Evolutionary conservation across 2,329 filamentous ascomycete species (phyloP).

Genomic region (Zalaria sp.): DNA sequence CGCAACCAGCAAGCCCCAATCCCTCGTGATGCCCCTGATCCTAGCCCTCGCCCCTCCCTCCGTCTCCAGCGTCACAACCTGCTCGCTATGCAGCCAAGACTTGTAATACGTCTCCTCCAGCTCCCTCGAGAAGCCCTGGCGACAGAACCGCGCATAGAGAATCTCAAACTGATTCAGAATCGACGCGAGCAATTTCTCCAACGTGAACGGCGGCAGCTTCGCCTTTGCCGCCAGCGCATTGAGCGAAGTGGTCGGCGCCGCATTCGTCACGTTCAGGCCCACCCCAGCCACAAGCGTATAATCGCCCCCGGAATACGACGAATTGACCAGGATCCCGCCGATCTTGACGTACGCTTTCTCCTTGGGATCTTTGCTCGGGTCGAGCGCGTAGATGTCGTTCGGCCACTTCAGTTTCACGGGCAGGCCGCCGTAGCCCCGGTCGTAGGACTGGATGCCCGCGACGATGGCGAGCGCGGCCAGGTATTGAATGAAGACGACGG

Average conservation of each 20-base stretch:
- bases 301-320: conserved; percentile 59
- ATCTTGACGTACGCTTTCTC: conserved; percentile 62
- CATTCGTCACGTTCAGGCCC: conserved; percentile 75
- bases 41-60: conserved; percentile 61
- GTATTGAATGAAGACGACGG: conserved; percentile 90
- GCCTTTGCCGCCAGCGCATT: conserved; percentile 47
- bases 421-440: conserved; percentile 54
- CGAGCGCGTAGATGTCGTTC: conserved; percentile 59
- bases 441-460: conserved; percentile 69
- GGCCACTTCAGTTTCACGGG: conserved; percentile 92
- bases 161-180: conserved; percentile 67
- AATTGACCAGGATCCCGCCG: conserved; percentile 84
- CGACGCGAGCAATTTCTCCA: conserved; percentile 69
- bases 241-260: conserved; percentile 74
- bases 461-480: conserved; percentile 78
- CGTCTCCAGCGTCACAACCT: conserved; percentile 62
- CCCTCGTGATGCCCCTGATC: conserved; percentile 77
- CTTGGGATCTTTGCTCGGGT: conserved; percentile 10
- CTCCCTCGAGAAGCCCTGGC: conserved; percentile 56
- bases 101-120: conserved; percentile 68
- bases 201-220: conserved; percentile 43
- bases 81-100: conserved; percentile 65
- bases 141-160: conserved; percentile 61
- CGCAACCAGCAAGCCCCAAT: conserved; percentile 76
- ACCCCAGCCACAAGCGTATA: conserved; percentile 75